Conservation (phyloP, 2,329 filamentous ascomycete species). For the Cyphellophora attinorum region DNA sequence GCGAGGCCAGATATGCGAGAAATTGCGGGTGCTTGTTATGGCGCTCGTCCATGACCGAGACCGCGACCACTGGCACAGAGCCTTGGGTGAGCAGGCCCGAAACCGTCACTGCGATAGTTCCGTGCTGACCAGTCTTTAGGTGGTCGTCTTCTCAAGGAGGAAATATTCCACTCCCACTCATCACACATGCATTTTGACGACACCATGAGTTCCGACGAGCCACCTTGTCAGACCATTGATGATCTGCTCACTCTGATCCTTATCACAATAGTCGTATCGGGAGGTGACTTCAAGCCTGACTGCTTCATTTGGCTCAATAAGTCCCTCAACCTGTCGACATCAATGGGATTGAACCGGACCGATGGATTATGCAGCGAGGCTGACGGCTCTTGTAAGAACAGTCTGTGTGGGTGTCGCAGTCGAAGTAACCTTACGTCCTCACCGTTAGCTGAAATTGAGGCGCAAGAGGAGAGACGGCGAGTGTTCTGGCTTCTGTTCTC, state of each 20-base stretch:
- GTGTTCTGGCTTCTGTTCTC: slow-evolving; percentile 41
- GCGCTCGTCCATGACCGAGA: slow-evolving; percentile 13
- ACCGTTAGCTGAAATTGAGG: slow-evolving; percentile 25
- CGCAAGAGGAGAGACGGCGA: slow-evolving; percentile 36
- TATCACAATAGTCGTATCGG: slow-evolving; percentile 38
- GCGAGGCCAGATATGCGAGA: slow-evolving; percentile 20
- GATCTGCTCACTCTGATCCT: slow-evolving; percentile 38
- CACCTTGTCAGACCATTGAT: slow-evolving; percentile 21
- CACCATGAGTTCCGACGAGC: not conserved
- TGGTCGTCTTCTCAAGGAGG: not conserved
- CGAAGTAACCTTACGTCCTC: not conserved
- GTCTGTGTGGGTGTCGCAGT: slow-evolving; percentile 11
- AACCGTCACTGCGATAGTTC: too few relatives aligned
- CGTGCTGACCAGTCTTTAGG: slow-evolving; percentile 5
- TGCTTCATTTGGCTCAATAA: slow-evolving; percentile 15
- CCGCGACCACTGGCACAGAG: slow-evolving; percentile 8
- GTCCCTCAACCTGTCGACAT: slow-evolving; percentile 4
- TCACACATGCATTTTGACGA: not conserved
- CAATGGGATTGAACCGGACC: slow-evolving; percentile 26
- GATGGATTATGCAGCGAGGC: slow-evolving; percentile 22
- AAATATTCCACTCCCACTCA: not conserved
- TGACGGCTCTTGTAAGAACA: slow-evolving; percentile 2
- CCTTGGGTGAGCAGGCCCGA: slow-evolving; percentile 16
- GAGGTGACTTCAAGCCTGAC: slow-evolving; percentile 40
- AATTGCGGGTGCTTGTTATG: slow-evolving; percentile 23